These are phyloP conservation scores for Posidonia australis DNA, from an alignment of 106 monocot species.

Conservation along the genomic window DNA sequence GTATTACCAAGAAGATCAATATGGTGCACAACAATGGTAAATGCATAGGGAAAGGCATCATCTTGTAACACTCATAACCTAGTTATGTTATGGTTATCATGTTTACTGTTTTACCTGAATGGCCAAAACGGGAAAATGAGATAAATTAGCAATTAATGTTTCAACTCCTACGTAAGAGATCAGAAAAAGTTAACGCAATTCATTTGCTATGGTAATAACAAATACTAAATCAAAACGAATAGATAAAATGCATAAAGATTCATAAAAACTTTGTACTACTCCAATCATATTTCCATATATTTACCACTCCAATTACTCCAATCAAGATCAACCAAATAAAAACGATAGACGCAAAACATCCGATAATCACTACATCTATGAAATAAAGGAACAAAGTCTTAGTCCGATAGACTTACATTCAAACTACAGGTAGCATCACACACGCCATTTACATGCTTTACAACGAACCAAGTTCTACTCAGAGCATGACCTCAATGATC, in stretches of 20 bases:
- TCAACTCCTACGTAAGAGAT: constrained; percentile 15
- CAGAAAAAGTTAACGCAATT: background rate
- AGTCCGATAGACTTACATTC: background rate
- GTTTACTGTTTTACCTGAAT: constrained; percentile 11
- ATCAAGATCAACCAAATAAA: constrained; percentile 83
- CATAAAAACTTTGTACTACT: too few relatives aligned
- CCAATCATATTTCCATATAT: constrained; percentile 68
- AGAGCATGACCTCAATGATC: too few relatives aligned
- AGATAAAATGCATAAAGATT: background rate
- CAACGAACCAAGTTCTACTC: too few relatives aligned
- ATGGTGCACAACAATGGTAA: too few relatives aligned
- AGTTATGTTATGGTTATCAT: background rate
- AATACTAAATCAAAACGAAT: background rate
- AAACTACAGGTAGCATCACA: background rate
- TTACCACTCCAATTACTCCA: constrained; percentile 62
- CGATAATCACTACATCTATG: constrained; percentile 66
- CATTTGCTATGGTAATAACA: background rate
- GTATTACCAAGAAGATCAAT: too few relatives aligned
- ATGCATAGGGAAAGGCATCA: too few relatives aligned
- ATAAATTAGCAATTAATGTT: constrained; percentile 23
- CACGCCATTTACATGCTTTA: background rate
- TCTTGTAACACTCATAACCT: too few relatives aligned
- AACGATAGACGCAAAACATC: constrained; percentile 85
- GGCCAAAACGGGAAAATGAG: constrained; percentile 23
- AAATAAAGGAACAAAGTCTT: constrained; percentile 4